Percentiles rank a stretch among this genome's conserved stretches.
Evolutionary conservation across 202 grass and related monocot genomes (phyloP).

Genomic region (Panicum virgatum): DNA sequence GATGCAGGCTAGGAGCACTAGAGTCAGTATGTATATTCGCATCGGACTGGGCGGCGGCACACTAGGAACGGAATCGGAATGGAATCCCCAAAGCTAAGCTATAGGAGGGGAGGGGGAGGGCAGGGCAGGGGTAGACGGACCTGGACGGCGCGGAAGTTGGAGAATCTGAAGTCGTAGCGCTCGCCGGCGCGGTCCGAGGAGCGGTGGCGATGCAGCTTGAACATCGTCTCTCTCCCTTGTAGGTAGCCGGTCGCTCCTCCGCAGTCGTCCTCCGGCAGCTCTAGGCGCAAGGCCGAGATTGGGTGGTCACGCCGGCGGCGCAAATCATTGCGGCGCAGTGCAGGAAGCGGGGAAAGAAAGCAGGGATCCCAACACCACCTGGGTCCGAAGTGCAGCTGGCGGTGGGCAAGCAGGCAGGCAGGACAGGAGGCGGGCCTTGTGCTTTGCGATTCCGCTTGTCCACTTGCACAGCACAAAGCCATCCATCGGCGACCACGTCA

Average conservation of each 20-base stretch:
- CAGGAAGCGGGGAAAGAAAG: conserved; percentile 12
- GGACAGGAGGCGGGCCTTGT: too few relatives aligned
- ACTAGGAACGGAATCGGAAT: too few relatives aligned
- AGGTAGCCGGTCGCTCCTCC: too few relatives aligned
- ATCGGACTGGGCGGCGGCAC: too few relatives aligned
- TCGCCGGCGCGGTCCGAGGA: conserved; percentile 72
- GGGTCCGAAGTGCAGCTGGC: too few relatives aligned
- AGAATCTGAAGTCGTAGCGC: conserved; percentile 90
- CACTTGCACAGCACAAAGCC: neutral
- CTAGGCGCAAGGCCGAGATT: neutral
- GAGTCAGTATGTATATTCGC: too few relatives aligned
- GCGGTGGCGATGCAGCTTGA: conserved; percentile 92
- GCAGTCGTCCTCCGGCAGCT: neutral
- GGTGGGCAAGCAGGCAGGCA: too few relatives aligned
- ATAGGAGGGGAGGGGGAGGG: too few relatives aligned
- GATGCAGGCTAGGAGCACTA: neutral
- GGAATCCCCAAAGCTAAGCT: neutral
- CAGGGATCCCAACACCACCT: neutral
- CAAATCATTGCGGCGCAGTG: conserved; percentile 19
- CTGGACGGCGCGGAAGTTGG: conserved; percentile 80
- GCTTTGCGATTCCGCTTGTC: neutral
- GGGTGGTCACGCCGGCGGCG: neutral
- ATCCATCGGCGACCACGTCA: too few relatives aligned
- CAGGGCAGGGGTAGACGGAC: conserved; percentile 18
- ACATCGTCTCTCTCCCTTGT: conserved; percentile 46